Conservation (phyloP, 192 early-diverging fungal genomes). For the Coemansia biformis region DNA sequence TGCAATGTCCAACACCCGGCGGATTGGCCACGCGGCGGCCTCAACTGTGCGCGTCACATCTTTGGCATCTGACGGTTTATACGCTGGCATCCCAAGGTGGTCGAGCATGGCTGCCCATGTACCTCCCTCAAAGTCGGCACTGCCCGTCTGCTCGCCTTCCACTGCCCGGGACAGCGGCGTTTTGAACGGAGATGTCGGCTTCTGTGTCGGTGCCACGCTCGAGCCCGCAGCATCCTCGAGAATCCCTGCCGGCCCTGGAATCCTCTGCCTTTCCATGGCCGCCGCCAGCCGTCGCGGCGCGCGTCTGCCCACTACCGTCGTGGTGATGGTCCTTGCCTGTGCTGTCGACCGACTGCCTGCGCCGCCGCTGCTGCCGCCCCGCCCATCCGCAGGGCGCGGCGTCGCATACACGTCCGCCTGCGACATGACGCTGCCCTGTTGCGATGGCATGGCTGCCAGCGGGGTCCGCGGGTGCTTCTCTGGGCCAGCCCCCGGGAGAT, state of each 20-base stretch:
- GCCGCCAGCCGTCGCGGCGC: neutral
- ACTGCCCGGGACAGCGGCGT: conserved; percentile 16
- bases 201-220: conserved; percentile 12
- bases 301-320: conserved; percentile 19
- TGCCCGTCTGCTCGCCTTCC: conserved; percentile 11
- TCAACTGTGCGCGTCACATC: conserved; percentile 1
- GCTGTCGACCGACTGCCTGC: neutral
- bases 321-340: conserved; percentile 11
- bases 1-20: conserved; percentile 15
- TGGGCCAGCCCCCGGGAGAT: too few relatives aligned
- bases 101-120: conserved; percentile 46
- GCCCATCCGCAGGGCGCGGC: conserved; percentile 1
- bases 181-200: conserved; percentile 24
- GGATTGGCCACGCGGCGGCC: conserved; percentile 24
- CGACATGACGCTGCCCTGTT: conserved; percentile 4
- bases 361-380: neutral
- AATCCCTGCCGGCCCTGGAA: conserved; percentile 38
- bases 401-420: conserved; percentile 7
- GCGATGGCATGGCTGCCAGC: neutral
- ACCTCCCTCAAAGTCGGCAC: conserved; percentile 37
- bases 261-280: conserved; percentile 7
- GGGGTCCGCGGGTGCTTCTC: too few relatives aligned
- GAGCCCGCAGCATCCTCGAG: conserved; percentile 1
- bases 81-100: conserved; percentile 23
- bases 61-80: conserved; percentile 23